Base-by-base conservation (phyloP, 2,329 filamentous ascomycete species). In the Cephalotrichum gorgonifer region DNA sequence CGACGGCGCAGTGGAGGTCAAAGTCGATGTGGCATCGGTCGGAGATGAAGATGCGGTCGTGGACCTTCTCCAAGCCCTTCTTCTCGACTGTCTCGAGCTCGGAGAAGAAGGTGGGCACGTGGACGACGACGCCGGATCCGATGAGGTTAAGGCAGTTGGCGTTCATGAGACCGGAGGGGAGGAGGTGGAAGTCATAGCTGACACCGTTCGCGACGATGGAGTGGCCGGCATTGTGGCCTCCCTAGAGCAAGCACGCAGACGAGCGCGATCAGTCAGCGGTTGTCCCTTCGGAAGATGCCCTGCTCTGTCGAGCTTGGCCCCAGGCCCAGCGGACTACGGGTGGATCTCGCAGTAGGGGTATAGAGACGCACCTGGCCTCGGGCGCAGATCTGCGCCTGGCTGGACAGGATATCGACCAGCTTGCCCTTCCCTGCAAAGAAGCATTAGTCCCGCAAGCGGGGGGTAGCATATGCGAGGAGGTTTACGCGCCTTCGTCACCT, bases 141-240 rank as follows among this genome's bases (percentile, higher is more conserved):
- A 90, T 84, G 50, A 90, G 70, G 68, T 89, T 90, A 57, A 79
- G 73, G 62, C 78, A 86, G 41, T 70, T 69, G 6, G 84, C 81
- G 61, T 85, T 86, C 55, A 90, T 73, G 52, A 90, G 75, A 52
- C 86, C 86, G 50, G 79, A 85, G 23, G 82, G 78, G 45, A 84
- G 67, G 51, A 85, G 74, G 62, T 83, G 78, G 54, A 79, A 77
- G 30, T 60, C 55, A 43, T 54, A 55, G 50, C 50, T 52, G 30
- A 55, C 42, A 14, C 53, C 53, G 48, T 54, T 53, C 17, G 35
- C 53, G 44, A 30, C 31, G 35, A 53, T 45, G 22, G 49, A 51
- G 43, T 53, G 50, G 31, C 48, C 50, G 17, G 46, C 43, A 47
- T 52, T 51, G 50, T 52, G 48, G 17, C 52, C 48, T n/a, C 48